Conservation (phyloP, 768 basidiomycete genomes). For the Pleurotus giganteus region DNA sequence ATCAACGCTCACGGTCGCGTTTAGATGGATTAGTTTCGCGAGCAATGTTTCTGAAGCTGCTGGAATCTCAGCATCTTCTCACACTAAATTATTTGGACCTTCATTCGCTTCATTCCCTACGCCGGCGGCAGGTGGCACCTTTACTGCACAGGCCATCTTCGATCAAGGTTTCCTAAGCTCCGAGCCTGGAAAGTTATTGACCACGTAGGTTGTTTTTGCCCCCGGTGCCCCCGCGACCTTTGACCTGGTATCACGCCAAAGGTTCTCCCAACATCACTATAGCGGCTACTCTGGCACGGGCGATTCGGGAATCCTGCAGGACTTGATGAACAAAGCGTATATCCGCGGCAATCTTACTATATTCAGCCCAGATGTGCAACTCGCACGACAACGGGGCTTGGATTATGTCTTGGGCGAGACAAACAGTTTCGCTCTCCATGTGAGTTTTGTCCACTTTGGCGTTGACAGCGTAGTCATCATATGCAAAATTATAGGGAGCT, state of each 20-base stretch:
- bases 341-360: conserved; percentile 54
- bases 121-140: conserved; percentile 40
- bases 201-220: conserved; percentile 41
- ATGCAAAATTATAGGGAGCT: conserved; percentile 38
- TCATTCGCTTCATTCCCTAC: conserved; percentile 52
- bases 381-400: conserved; percentile 42
- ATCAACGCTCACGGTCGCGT: no score
- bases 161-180: conserved; percentile 47
- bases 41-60: conserved; percentile 42
- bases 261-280: conserved; percentile 55
- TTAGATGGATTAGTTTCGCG: conserved; percentile 55
- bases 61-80: conserved; percentile 33
- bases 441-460: conserved; percentile 17
- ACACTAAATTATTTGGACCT: conserved; percentile 44
- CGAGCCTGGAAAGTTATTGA: conserved; percentile 46
- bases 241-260: conserved; percentile 17
- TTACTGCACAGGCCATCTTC: conserved; percentile 63
- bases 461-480: not conserved
- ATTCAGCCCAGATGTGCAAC: conserved; percentile 53
- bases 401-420: conserved; percentile 64
- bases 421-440: conserved; percentile 49
- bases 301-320: conserved; percentile 49
- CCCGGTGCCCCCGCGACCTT: not conserved
- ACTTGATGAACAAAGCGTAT: conserved; percentile 63
- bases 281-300: conserved; percentile 56